phyloP scores from a whole-genome alignment of 2,329 filamentous ascomycete genomes.

The Aspergillus unguis region DNA sequence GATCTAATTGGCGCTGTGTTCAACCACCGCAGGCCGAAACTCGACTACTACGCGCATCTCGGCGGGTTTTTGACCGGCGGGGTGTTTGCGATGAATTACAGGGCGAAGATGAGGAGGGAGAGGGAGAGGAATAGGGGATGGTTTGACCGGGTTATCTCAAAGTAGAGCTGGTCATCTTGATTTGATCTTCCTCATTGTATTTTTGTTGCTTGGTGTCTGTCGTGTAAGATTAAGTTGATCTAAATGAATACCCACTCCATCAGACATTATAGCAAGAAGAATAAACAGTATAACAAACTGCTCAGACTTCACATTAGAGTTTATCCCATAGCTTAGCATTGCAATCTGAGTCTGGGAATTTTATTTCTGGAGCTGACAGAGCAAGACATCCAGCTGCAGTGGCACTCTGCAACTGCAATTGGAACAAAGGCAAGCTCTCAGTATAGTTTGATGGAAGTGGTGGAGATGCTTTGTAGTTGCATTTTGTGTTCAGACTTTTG shows the following conservation, averaged over 20 bases:
- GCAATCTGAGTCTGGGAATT: no score
- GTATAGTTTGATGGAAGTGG: not conserved
- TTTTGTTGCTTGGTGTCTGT: not conserved
- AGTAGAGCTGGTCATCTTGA: not conserved
- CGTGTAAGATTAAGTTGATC: not conserved
- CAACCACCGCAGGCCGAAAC: conserved; percentile 27
- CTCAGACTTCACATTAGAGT: not conserved
- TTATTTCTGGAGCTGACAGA: no score
- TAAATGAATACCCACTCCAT: not conserved
- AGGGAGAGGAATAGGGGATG: conserved; percentile 16
- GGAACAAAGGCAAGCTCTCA: no score
- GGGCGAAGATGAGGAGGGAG: conserved; percentile 12
- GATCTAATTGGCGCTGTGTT: conserved; percentile 35
- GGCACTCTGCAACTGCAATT: not conserved
- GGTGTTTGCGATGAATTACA: conserved; percentile 17
- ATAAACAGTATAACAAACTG: not conserved
- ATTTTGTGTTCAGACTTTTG: not conserved
- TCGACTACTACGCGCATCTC: conserved; percentile 44
- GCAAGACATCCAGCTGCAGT: not conserved
- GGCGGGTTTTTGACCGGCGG: conserved; percentile 41
- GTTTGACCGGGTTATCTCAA: conserved; percentile 12
- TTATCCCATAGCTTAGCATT: no score
- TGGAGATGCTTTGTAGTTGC: not conserved
- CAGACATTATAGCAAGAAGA: not conserved
- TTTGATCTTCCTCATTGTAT: not conserved